Base-by-base conservation (phyloP, 192 early-diverging fungal species). In the Backusella sp. region DNA sequence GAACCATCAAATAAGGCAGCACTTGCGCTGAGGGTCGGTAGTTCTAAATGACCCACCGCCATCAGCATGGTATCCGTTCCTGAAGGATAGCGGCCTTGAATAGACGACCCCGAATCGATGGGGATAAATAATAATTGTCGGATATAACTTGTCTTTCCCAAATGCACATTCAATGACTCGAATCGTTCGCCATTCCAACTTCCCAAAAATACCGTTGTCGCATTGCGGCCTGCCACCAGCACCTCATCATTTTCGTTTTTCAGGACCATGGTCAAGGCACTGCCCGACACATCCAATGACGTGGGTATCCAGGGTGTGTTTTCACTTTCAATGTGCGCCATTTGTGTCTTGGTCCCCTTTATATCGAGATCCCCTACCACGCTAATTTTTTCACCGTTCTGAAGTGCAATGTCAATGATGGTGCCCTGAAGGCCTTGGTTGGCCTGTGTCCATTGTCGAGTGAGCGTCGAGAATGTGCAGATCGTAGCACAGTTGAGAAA, bases 1-100 rank as follows among this genome's bases (percentile, higher is more conserved):
- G 79, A 66, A 0, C 87, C 87, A 80, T 88, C 85, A 72, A 79
- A 88, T 36, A 88, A 79, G 0, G 85, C 87, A 8, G 82, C 66
- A 19, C 80, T 83, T 0, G 79, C 82, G 37, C 83, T 82, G 26
- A 72, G 72, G 26, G 49, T 72, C 1, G 76, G 74, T 2, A 88
- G 68, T 7, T 84, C 77, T 9, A 88, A 72, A 3, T 79, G 56
- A 0, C 87, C 87, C 32, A 77, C 80, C 1, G 85, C 79, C 44
- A 88, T 72, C 1, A 88, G 72, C 66, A 88, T 83, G 26, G 72
- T 73, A 9, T 71, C 73, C 5, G 77, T 70, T 5, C 36, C 34
- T 14, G 66, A n/a, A 17, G 73, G 67, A 12, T 68, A 73, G 11
- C 56, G 8, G 9, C 56, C 56, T 28, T 73, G 72, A 26, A 37